Conservation (phyloP, 768 basidiomycete genomes). For the Pisolithus tinctorius region DNA sequence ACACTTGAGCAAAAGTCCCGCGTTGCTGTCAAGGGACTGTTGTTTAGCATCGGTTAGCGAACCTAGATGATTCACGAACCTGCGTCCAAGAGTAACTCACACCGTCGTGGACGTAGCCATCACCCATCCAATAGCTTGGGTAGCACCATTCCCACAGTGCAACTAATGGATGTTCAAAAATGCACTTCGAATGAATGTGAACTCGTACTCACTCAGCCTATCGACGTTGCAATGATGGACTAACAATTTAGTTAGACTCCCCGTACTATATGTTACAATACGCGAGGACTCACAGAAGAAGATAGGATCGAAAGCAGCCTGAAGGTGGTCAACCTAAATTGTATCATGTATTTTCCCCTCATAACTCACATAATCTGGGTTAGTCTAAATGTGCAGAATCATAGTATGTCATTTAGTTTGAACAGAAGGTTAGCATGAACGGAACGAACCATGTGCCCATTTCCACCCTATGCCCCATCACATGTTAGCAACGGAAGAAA, state of each 20-base stretch:
- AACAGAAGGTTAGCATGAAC: background rate
- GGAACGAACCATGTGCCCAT: slow-evolving; percentile 21
- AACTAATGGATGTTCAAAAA: slow-evolving; percentile 6
- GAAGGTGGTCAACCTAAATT: background rate
- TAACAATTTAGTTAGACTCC: background rate
- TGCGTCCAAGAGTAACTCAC: slow-evolving; percentile 16
- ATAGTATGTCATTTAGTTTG: background rate
- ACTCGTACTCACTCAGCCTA: slow-evolving; percentile 12
- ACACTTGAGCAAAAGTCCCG: slow-evolving; percentile 18
- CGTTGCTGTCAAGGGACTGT: slow-evolving; percentile 2
- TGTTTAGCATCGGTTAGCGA: background rate
- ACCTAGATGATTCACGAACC: slow-evolving; percentile 3
- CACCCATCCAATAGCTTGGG: slow-evolving; percentile 21
- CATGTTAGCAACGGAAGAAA: background rate
- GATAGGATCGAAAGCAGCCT: slow-evolving; percentile 21
- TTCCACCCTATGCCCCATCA: slow-evolving; percentile 13
- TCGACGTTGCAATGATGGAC: slow-evolving; percentile 22
- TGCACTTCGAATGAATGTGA: background rate
- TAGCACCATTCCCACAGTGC: slow-evolving; percentile 28
- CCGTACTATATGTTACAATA: background rate
- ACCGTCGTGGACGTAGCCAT: slow-evolving; percentile 13
- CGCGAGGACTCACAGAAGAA: slow-evolving; percentile 15
- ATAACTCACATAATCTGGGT: slow-evolving; percentile 18
- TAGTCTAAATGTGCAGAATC: slow-evolving; percentile 5
- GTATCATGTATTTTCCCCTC: background rate